Conservation (phyloP, 176 grass and related monocot species). For the Oryza rufipogon region DNA sequence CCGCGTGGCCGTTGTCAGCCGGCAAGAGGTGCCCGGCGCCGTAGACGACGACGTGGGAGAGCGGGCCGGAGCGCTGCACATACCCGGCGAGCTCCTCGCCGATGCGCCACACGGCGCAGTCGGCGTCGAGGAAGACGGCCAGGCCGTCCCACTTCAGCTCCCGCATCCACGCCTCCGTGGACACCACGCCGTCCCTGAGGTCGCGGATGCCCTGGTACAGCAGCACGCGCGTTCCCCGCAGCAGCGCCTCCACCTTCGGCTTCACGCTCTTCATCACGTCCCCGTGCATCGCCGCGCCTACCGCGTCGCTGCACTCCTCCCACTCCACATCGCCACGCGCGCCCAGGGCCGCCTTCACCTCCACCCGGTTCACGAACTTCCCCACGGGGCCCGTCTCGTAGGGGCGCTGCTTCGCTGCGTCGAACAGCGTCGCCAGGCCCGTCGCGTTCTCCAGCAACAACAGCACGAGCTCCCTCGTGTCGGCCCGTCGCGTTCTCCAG, state of each 20-base stretch:
- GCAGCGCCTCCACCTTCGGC: constrained; percentile 52
- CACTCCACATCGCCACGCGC: neutral
- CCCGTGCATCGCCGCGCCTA: constrained; percentile 35
- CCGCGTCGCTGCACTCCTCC: constrained; percentile 41
- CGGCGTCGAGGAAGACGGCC: constrained; percentile 26
- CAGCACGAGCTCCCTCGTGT: constrained; percentile 32
- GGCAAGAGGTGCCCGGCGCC: constrained; percentile 41
- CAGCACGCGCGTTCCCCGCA: constrained; percentile 43
- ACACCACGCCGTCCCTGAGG: constrained; percentile 46
- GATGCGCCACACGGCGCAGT: constrained; percentile 44
- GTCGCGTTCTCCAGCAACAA: constrained; percentile 35
- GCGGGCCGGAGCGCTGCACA: constrained; percentile 29
- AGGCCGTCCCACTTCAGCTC: constrained; percentile 46
- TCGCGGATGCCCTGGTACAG: constrained; percentile 54
- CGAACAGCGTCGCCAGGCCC: constrained; percentile 50
- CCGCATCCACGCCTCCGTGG: constrained; percentile 52
- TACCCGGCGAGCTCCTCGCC: constrained; percentile 37
- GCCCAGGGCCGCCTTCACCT: constrained; percentile 52
- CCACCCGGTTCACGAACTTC: constrained; percentile 37
- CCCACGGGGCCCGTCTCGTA: constrained; percentile 16
- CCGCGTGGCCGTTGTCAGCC: constrained; percentile 37
- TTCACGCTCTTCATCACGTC: constrained; percentile 71
- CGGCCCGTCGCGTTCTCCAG: neutral
- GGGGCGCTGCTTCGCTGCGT: constrained; percentile 36
- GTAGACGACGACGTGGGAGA: constrained; percentile 47